These are phyloP conservation scores for Yamadazyma trypodendri DNA, from an alignment of 1,139 yeast genomes.

Conservation along the genomic window DNA sequence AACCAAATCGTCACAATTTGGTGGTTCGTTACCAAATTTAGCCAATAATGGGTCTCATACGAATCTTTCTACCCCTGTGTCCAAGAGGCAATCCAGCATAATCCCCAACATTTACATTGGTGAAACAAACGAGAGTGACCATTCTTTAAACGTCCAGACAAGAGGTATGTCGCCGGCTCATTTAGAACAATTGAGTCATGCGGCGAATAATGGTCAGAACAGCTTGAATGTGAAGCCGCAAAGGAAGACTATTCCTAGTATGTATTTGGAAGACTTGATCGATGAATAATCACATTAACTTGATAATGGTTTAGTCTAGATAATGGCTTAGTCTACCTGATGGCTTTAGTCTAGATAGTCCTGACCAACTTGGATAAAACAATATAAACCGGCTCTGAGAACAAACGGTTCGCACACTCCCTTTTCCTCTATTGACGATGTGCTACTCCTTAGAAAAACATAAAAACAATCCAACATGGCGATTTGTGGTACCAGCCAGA, in stretches of 20 bases:
- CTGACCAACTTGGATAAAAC: too few relatives aligned
- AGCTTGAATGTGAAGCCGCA: constrained; percentile 12
- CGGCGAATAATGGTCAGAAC: constrained; percentile 7
- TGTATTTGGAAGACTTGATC: constrained; percentile 57
- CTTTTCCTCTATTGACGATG: constrained; percentile 3
- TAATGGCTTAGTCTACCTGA: not conserved
- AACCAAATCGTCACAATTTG: constrained; percentile 23
- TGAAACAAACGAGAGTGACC: constrained; percentile 37
- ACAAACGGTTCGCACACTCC: not conserved
- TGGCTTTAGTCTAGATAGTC: too few relatives aligned
- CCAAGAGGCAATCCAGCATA: constrained; percentile 31
- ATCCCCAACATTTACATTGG: constrained; percentile 39
- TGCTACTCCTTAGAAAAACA: constrained; percentile 2
- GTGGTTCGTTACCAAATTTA: constrained; percentile 21
- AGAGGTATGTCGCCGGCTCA: constrained; percentile 12
- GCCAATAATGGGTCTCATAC: constrained; percentile 26
- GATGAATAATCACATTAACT: constrained; percentile 25
- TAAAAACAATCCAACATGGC: constrained; percentile 43
- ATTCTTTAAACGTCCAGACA: constrained; percentile 21
- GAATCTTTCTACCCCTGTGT: constrained; percentile 27
- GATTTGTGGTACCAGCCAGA: constrained; percentile 66
- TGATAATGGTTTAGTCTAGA: too few relatives aligned
- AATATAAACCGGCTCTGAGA: too few relatives aligned
- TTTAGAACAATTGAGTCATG: constrained; percentile 13
- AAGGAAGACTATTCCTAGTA: constrained; percentile 51